phyloP scores from a whole-genome alignment of 768 basidiomycete genomes.

The Tricholoma matsutake region DNA sequence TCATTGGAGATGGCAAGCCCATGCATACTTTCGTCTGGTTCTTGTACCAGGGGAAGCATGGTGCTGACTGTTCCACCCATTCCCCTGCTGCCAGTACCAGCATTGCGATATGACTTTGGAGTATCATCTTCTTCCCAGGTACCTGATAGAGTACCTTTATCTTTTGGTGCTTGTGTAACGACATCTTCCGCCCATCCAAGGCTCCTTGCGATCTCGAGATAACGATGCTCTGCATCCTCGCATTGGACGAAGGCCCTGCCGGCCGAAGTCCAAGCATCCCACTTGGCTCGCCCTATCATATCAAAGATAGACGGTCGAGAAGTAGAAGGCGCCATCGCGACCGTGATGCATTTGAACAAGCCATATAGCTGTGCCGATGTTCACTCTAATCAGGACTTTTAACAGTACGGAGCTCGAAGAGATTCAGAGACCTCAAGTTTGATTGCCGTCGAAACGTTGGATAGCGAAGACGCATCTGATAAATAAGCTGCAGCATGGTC shows the following conservation, averaged over 20 bases:
- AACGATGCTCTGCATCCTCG: slow-evolving; percentile 56
- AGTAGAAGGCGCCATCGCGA: slow-evolving; percentile 48
- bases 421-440: slow-evolving; percentile 71
- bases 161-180: slow-evolving; percentile 9
- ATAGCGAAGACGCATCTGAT: slow-evolving; percentile 50
- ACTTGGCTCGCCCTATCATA: slow-evolving; percentile 76
- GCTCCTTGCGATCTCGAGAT: slow-evolving; percentile 62
- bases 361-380: slow-evolving; percentile 66
- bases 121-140: slow-evolving; percentile 46
- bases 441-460: slow-evolving; percentile 52
- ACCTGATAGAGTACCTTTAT: slow-evolving; percentile 29
- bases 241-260: slow-evolving; percentile 46
- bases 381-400: slow-evolving; percentile 38
- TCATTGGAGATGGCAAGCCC: slow-evolving; percentile 62
- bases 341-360: slow-evolving; percentile 74
- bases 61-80: slow-evolving; percentile 66
- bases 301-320: slow-evolving; percentile 76
- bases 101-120: slow-evolving; percentile 15
- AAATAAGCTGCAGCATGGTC: slow-evolving; percentile 62
- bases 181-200: slow-evolving; percentile 61
- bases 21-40: slow-evolving; percentile 47
- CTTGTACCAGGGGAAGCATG: slow-evolving; percentile 37
- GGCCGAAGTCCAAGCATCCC: slow-evolving; percentile 74
- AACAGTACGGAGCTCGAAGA: slow-evolving; percentile 23
- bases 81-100: slow-evolving; percentile 36